Percentiles rank a stretch among this genome's conserved stretches.
Conservation (phyloP, 148 eudicot species). For the Silene conica region DNA sequence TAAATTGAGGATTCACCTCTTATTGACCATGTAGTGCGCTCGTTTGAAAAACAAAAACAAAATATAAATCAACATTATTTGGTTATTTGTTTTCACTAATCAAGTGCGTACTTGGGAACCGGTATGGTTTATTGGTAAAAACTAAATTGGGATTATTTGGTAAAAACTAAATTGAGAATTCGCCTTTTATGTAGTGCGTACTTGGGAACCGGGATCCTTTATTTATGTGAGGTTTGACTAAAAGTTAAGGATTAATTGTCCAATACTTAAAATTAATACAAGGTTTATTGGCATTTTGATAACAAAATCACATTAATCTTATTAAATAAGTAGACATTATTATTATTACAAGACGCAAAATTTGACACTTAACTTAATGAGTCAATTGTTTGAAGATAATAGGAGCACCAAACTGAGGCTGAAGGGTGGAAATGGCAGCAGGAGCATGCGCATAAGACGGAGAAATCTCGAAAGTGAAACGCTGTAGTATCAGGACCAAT, state of each 20-base stretch:
- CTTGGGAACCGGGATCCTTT: too few species aligned
- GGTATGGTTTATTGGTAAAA: too few species aligned
- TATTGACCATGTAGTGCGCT: too few species aligned
- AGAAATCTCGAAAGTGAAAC: constrained; percentile 13
- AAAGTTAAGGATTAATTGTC: neutral
- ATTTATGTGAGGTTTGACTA: too few species aligned
- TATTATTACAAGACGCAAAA: neutral
- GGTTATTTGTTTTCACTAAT: too few species aligned
- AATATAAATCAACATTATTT: too few species aligned
- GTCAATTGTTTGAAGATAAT: neutral
- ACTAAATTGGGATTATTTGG: too few species aligned
- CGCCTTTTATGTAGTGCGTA: too few species aligned
- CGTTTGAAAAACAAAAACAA: too few species aligned
- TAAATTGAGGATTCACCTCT: too few species aligned
- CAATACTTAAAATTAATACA: neutral
- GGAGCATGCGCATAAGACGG: constrained; percentile 22
- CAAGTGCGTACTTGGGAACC: too few species aligned
- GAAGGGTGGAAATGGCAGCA: neutral
- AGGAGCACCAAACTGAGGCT: constrained; percentile 13
- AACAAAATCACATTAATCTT: neutral
- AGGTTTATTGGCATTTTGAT: neutral
- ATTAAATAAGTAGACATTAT: neutral
- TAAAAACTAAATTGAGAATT: too few species aligned
- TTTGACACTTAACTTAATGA: neutral
- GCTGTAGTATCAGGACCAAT: constrained; percentile 1